Conservation (phyloP, 371 early-diverging fungal genomes). For the Apophysomyces trapeziformis region DNA sequence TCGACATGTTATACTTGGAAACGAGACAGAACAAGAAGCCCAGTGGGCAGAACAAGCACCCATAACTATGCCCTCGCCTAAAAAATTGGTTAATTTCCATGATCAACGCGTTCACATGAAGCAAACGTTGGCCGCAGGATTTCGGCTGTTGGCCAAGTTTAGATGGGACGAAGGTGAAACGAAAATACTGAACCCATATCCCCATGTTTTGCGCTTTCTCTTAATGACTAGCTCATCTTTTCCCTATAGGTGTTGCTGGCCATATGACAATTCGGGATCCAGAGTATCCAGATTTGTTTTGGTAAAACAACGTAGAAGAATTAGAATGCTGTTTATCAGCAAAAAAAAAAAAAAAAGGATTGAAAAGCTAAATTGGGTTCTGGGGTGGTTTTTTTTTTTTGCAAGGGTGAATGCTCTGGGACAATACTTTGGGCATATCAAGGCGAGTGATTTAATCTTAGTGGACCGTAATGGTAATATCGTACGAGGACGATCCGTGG, state of each 20-base stretch:
- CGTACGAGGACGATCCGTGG: constrained; percentile 47
- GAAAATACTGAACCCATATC: background rate
- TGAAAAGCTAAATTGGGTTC: no score
- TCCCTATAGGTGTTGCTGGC: constrained; percentile 48
- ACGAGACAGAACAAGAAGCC: constrained; percentile 54
- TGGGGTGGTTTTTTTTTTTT: background rate
- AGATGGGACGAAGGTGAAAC: constrained; percentile 57
- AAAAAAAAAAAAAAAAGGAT: no score
- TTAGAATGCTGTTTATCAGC: no score
- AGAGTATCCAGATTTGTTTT: constrained; percentile 61
- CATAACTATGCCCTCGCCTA: constrained; percentile 38
- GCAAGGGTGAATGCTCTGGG: constrained; percentile 61
- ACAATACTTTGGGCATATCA: constrained; percentile 58
- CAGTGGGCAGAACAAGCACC: constrained; percentile 41
- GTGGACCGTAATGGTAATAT: constrained; percentile 60
- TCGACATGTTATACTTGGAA: constrained; percentile 41
- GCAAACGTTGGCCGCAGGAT: constrained; percentile 62
- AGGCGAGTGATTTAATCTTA: constrained; percentile 57
- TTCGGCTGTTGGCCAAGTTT: constrained; percentile 59
- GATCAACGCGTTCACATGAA: constrained; percentile 63
- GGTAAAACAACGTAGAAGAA: constrained; percentile 26
- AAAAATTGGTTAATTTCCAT: constrained; percentile 35
- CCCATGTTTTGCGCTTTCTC: background rate
- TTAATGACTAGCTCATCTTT: background rate
- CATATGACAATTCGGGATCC: constrained; percentile 67